Evolutionary conservation across 345 rosid genomes (phyloP), one percentile per base, ranked within the genome.

Genomic region (Lumnitzera racemosa): DNA sequence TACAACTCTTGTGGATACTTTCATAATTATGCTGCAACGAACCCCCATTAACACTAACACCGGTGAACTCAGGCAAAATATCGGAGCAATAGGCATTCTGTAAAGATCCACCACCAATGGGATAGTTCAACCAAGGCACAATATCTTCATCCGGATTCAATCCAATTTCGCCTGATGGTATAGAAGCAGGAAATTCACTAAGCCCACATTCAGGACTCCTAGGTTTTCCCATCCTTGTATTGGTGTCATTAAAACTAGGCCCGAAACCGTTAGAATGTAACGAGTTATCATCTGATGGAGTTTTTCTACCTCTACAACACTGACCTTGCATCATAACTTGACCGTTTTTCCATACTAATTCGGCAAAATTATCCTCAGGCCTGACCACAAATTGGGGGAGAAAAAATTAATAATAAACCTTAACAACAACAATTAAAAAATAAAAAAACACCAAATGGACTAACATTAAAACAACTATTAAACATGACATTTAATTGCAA

Each of bases 311-410:
- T 71, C 77, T 78, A 58, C 70, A 76, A 48, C 86, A 77, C 60
- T 89, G 96, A 57, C 81, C 79, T 67, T 81, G 88, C 76, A 71
- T 63, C 71, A 72, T 52, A 65, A 85, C 61, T 67, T 80, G 92
- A 70, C 96, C 96, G 63, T 87, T 87, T 69, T 85, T 84, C 89
- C 89, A 83, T 1, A 83, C 82, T n/a, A 91, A 70, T 80, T 85
- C 98, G 58, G 68, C 74, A 51, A 79, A 64, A 36, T 87, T 90
- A 75, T 76, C 81, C 63, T 67, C 82, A 61, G 84, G 80, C 65
- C 96, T 91, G 96, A 61, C 55, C 57, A 67, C 49, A 61, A 61
- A 46, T 43, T 41, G 5, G 55, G 20, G 20, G 20, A 20, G 20
- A 14, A 12, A 60, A 53, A 47, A 24, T 13, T 23, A 20, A 51